Percentiles rank a stretch among this genome's conserved stretches.
phyloP scores from a whole-genome alignment of 192 early-diverging fungal genomes.

The Geranomyces michiganensis region DNA sequence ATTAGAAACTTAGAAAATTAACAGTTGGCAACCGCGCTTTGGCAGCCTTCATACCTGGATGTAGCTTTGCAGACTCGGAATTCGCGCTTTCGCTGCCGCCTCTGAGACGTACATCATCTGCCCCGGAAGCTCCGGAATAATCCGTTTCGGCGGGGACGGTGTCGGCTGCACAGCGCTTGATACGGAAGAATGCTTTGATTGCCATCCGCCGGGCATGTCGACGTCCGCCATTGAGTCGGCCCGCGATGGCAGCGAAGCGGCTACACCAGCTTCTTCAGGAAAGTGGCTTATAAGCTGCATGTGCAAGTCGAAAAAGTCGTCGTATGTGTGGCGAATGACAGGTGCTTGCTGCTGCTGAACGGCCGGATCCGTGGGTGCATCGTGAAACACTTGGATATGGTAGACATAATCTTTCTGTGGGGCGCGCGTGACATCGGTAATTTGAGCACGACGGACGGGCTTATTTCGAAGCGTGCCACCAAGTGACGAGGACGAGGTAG shows the following conservation, averaged over 20 bases:
- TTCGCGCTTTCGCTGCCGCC: constrained; percentile 47
- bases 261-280: constrained; percentile 57
- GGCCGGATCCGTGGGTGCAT: background rate
- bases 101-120: constrained; percentile 67
- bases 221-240: background rate
- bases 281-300: constrained; percentile 59
- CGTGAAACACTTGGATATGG: constrained; percentile 41
- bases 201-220: constrained; percentile 29
- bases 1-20: background rate
- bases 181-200: background rate
- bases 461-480: constrained; percentile 35
- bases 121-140: constrained; percentile 58
- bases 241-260: background rate
- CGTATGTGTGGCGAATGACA: constrained; percentile 46
- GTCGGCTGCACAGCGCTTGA: background rate
- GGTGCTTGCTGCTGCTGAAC: background rate
- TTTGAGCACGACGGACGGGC: constrained; percentile 43
- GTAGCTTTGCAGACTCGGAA: constrained; percentile 51
- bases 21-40: background rate
- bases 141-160: constrained; percentile 19
- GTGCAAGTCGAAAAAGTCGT: constrained; percentile 63
- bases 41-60: constrained; percentile 36
- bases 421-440: constrained; percentile 39
- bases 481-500: background rate
- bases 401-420: constrained; percentile 45